Percentiles rank a stretch among this genome's conserved stretches.
Evolutionary conservation across 2,329 filamentous ascomycete species (phyloP).

Genomic region (Pestalotiopsis sp.): DNA sequence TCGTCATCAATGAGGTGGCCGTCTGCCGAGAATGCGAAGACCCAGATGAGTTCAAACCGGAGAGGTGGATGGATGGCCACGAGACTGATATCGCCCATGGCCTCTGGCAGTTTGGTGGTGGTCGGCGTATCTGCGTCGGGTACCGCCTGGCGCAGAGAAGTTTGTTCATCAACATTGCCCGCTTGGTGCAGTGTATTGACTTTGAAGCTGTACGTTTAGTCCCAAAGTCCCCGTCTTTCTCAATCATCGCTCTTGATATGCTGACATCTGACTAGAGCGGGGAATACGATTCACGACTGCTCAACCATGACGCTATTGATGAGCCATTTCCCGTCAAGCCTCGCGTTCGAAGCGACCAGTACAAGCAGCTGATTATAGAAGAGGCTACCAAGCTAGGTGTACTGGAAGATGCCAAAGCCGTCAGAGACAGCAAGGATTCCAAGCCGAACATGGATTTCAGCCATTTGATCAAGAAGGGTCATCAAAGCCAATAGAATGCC

Average conservation of each 20-base stretch:
- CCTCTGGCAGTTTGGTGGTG: constrained; percentile 3
- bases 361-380: background rate
- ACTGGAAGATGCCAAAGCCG: background rate
- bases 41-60: background rate
- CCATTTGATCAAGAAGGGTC: background rate
- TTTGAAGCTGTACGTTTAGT: background rate
- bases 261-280: background rate
- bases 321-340: constrained; percentile 1
- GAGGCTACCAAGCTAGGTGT: background rate
- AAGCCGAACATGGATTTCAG: background rate
- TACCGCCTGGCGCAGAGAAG: constrained; percentile 4
- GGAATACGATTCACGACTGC: background rate
- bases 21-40: background rate
- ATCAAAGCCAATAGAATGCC: background rate
- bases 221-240: too few species aligned
- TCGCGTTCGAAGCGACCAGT: background rate
- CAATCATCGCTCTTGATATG: background rate
- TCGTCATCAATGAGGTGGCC: background rate
- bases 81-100: constrained; percentile 5
- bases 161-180: constrained; percentile 3
- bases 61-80: constrained; percentile 1
- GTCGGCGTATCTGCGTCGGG: background rate
- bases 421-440: background rate
- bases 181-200: constrained; percentile 1
- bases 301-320: background rate